Conservation (phyloP, 768 basidiomycete species). For the Hortiboletus flavorubellus region DNA sequence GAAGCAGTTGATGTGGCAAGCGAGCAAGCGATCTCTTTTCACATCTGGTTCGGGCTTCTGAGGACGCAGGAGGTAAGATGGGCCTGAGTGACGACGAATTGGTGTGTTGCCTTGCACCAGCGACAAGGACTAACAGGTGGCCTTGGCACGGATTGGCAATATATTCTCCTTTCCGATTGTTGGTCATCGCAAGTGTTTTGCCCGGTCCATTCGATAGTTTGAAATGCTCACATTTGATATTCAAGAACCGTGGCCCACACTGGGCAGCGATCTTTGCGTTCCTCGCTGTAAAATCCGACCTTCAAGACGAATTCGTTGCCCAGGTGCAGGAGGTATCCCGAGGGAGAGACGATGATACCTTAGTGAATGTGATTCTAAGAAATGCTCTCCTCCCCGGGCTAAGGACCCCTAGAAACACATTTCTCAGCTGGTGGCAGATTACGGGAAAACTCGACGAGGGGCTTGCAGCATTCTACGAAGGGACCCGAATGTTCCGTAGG, state of each 20-base stretch:
- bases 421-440: constrained; percentile 23
- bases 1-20: neutral
- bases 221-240: neutral
- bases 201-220: neutral
- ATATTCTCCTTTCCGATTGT: constrained; percentile 52
- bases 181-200: constrained; percentile 45
- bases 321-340: constrained; percentile 28
- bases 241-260: constrained; percentile 34
- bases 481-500: constrained; percentile 34
- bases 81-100: constrained; percentile 17
- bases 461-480: constrained; percentile 32
- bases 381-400: neutral
- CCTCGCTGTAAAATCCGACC: constrained; percentile 27
- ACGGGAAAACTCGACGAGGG: constrained; percentile 28
- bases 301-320: constrained; percentile 33
- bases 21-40: constrained; percentile 22
- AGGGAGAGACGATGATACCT: constrained; percentile 15
- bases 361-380: constrained; percentile 9
- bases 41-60: constrained; percentile 20
- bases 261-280: constrained; percentile 33
- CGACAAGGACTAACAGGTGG: neutral
- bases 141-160: constrained; percentile 47
- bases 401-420: too few species aligned
- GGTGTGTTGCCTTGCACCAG: constrained; percentile 1
- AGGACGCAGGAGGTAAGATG: constrained; percentile 18